phyloP scores from a whole-genome alignment of 305 asterid species.

The Solanum hybrid region DNA sequence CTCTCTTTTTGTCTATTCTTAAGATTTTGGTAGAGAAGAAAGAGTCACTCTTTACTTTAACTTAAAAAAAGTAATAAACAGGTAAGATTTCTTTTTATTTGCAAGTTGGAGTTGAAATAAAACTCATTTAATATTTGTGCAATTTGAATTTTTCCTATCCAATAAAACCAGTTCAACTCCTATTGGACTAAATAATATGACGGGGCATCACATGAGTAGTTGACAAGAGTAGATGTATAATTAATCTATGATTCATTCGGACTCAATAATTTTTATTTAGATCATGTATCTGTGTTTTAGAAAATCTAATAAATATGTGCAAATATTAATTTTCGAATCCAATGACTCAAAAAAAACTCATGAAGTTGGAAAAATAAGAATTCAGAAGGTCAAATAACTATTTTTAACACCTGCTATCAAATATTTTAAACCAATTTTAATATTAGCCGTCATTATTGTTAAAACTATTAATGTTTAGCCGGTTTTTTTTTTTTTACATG shows the following conservation, averaged over 20 bases:
- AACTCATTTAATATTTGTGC: neutral
- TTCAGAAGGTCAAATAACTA: neutral
- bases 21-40: neutral
- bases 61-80: no score
- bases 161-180: neutral
- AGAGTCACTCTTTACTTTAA: neutral
- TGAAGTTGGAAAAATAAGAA: neutral
- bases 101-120: neutral
- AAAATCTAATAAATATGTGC: neutral
- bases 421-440: no score
- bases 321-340: neutral
- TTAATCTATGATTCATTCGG: no score
- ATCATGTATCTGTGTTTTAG: accelerated
- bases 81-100: neutral
- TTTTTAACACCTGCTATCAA: no score
- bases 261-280: no score
- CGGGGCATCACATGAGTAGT: no score
- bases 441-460: neutral
- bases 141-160: neutral
- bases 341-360: no score
- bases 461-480: neutral
- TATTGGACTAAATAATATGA: neutral
- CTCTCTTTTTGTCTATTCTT: neutral
- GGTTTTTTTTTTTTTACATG: no score
- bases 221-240: no score